These are phyloP conservation scores for Aspergillus costaricaensis DNA, from an alignment of 2,329 filamentous ascomycete species.

Conservation along the genomic window DNA sequence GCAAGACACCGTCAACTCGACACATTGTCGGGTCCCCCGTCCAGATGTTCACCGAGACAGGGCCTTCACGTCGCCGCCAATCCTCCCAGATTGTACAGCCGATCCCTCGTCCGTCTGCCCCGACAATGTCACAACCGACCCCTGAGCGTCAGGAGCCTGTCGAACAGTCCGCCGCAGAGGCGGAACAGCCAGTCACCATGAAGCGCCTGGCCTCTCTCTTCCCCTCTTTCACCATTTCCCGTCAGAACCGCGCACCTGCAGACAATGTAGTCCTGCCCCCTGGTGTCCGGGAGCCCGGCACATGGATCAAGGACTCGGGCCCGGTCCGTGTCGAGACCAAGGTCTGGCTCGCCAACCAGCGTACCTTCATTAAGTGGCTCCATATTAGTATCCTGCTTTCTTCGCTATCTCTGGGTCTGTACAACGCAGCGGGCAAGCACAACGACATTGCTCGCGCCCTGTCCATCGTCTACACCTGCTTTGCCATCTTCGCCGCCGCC, in stretches of 20 bases:
- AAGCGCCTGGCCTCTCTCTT: slow-evolving; percentile 70
- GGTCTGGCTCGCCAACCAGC: slow-evolving; percentile 97
- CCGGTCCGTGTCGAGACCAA: slow-evolving; percentile 93
- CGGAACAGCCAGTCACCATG: slow-evolving; percentile 49
- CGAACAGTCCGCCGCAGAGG: slow-evolving; percentile 19
- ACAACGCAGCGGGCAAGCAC: slow-evolving; percentile 76
- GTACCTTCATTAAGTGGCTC: slow-evolving; percentile 98
- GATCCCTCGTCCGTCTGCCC: slow-evolving; percentile 32
- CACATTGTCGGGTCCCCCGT: slow-evolving; percentile 39
- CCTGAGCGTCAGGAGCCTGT: slow-evolving; percentile 42
- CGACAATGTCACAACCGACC: slow-evolving; percentile 39
- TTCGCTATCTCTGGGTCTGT: slow-evolving; percentile 78
- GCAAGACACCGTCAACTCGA: slow-evolving; percentile 35
- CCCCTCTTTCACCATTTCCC: slow-evolving; percentile 78
- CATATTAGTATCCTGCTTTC: slow-evolving; percentile 89
- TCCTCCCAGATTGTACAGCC: slow-evolving; percentile 30
- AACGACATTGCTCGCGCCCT: slow-evolving; percentile 75
- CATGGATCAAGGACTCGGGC: slow-evolving; percentile 93
- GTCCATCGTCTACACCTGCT: slow-evolving; percentile 78
- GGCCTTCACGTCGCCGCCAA: slow-evolving; percentile 24
- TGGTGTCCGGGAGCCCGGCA: slow-evolving; percentile 79
- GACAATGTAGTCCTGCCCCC: slow-evolving; percentile 67
- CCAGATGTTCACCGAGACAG: slow-evolving; percentile 27
- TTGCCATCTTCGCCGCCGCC: slow-evolving; percentile 77
- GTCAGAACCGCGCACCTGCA: slow-evolving; percentile 64